Conservation (phyloP, 2,329 filamentous ascomycete genomes). For the Cordyceps tenuipes region DNA sequence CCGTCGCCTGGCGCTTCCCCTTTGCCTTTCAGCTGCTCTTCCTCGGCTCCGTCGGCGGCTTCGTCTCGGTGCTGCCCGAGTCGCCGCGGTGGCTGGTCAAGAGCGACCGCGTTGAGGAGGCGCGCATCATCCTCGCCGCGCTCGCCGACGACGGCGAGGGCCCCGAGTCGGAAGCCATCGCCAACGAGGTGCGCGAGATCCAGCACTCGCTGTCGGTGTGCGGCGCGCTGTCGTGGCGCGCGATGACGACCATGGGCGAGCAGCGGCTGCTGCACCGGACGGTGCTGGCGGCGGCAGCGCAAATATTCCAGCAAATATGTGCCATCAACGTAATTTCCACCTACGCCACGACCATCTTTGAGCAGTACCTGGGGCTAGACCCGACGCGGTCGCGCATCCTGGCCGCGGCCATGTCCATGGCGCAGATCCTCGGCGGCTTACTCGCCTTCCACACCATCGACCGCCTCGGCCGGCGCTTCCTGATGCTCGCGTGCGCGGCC, state of each 20-base stretch:
- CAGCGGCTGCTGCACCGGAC: constrained; percentile 14
- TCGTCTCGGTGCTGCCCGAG: constrained; percentile 31
- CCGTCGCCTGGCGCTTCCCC: constrained; percentile 40
- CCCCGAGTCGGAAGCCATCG: constrained; percentile 7
- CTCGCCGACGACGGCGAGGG: constrained; percentile 6
- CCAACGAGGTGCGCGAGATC: constrained; percentile 12
- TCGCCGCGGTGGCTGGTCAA: constrained; percentile 30
- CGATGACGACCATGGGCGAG: constrained; percentile 13
- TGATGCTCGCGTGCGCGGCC: constrained; percentile 9
- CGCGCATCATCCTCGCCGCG: constrained; percentile 42
- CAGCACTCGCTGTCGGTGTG: constrained; percentile 13
- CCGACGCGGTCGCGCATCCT: constrained; percentile 19
- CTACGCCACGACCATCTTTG: constrained; percentile 23
- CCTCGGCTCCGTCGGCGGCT: constrained; percentile 36
- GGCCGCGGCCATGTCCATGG: constrained; percentile 21
- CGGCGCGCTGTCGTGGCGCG: constrained; percentile 13
- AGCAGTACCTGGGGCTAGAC: constrained; percentile 19
- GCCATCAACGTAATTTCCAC: constrained; percentile 22
- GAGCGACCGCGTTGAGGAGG: constrained; percentile 25
- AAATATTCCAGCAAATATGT: constrained; percentile 20
- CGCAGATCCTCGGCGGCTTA: constrained; percentile 25
- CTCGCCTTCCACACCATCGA: constrained; percentile 23
- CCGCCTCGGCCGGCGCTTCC: constrained; percentile 19
- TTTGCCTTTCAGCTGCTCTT: constrained; percentile 35
- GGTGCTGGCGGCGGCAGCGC: constrained; percentile 9